A percentile compares a stretch with the other conserved stretches of the same genome.
Evolutionary conservation across 768 basidiomycete genomes (phyloP).

Genomic region (Tulasnella calospora): DNA sequence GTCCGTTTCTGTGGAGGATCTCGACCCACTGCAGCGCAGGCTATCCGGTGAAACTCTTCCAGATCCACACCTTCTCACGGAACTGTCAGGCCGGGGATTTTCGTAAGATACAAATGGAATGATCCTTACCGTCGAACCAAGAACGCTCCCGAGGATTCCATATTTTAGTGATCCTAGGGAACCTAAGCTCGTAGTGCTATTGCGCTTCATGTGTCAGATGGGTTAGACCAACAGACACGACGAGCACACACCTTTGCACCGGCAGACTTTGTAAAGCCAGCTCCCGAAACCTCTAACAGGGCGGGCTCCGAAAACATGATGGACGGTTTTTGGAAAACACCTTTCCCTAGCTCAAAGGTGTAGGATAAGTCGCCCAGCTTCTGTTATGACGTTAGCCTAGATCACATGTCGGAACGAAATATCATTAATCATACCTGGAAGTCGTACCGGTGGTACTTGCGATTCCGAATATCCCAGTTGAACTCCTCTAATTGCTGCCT

Average conservation of each 20-base stretch:
- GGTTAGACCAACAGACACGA: conserved; percentile 1
- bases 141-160: conserved; percentile 56
- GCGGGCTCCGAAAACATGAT: conserved; percentile 58
- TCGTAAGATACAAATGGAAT: background rate
- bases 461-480: conserved; percentile 59
- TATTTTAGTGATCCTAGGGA: conserved; percentile 71
- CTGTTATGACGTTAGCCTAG: background rate
- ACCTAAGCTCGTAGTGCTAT: conserved; percentile 79
- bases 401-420: background rate
- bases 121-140: conserved; percentile 50
- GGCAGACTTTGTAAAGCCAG: conserved; percentile 72
- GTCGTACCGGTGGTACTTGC: conserved; percentile 36
- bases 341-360: conserved; percentile 48
- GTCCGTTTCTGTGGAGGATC: conserved; percentile 50
- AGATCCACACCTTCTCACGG: conserved; percentile 40
- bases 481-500: conserved; percentile 64
- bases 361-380: conserved; percentile 43
- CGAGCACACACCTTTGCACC: conserved; percentile 47
- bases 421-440: conserved; percentile 20
- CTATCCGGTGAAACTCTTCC: conserved; percentile 50
- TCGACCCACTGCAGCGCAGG: conserved; percentile 50
- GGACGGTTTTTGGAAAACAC: conserved; percentile 47
- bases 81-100: background rate
- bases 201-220: background rate
- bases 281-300: conserved; percentile 70